Percentiles rank a stretch among this genome's conserved stretches.
phyloP scores from a whole-genome alignment of 257 asterid genomes.

The Echium plantagineum region DNA sequence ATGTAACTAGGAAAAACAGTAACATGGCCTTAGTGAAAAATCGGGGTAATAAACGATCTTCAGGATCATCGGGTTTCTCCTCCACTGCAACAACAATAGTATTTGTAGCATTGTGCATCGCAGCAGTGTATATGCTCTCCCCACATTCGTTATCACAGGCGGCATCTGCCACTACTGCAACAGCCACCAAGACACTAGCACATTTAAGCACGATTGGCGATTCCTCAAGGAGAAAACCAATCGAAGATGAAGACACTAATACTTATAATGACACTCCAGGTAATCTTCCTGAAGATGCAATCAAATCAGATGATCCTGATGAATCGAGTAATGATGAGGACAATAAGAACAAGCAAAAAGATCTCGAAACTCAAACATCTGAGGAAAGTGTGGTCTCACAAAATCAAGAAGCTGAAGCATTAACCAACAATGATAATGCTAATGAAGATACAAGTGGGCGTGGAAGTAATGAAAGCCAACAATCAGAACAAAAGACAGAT shows the following conservation, averaged over 20 bases:
- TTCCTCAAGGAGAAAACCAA: slow-evolving; percentile 14
- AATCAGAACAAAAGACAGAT: slow-evolving; percentile 30
- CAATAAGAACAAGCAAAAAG: slow-evolving; percentile 2
- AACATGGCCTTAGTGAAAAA: slow-evolving; percentile 44
- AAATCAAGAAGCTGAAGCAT: slow-evolving; percentile 24
- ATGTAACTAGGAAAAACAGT: slow-evolving; percentile 11
- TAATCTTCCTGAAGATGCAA: slow-evolving; percentile 40
- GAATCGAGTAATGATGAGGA: slow-evolving; percentile 1
- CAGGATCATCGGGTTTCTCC: slow-evolving; percentile 29
- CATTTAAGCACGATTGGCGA: slow-evolving; percentile 11
- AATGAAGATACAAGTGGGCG: no score
- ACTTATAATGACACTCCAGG: slow-evolving; percentile 38
- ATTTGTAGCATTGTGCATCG: slow-evolving; percentile 40
- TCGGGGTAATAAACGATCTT: slow-evolving; percentile 39
- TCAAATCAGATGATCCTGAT: slow-evolving; percentile 18
- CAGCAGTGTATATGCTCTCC: slow-evolving; percentile 55
- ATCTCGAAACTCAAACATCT: slow-evolving; percentile 2
- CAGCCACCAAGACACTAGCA: slow-evolving; percentile 8
- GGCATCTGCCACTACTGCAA: slow-evolving; percentile 3
- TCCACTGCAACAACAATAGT: slow-evolving; percentile 41
- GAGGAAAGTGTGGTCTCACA: slow-evolving; percentile 44
- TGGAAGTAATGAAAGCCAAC: slow-evolving; percentile 1
- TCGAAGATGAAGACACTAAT: slow-evolving; percentile 11
- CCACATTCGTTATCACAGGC: no score
- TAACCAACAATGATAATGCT: background rate